Evolutionary conservation across 2,329 filamentous ascomycete species (phyloP), one percentile per base, ranked within the genome.

Genomic region (Colletotrichum noveboracense): DNA sequence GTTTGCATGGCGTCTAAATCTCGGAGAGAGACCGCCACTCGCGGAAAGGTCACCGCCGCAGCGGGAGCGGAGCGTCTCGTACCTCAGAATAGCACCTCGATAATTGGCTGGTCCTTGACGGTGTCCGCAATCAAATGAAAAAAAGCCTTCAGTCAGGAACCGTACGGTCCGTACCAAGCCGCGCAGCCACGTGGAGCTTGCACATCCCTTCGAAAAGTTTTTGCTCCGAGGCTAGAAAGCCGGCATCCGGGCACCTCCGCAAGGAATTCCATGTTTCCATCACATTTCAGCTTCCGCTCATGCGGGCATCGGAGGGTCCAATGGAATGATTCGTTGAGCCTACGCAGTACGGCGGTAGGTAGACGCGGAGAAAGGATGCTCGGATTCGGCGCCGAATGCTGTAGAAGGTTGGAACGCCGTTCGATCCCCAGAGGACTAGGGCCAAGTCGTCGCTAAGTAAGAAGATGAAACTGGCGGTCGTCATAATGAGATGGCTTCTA

Each of bases 321-420:
- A 52, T 66, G 21, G 32, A 58, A 68, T 21, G 30, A 16, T 52
- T 52, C n/a, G 10, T 18, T 56, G 38, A 28, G 28, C 38, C 55
- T 10, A 34, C 32, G 32, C 32, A 34, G 7, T n/a, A n/a, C n/a
- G n/a, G n/a, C n/a, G n/a, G n/a, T 36, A 55, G 34, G 34, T 32
- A 8, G 36, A 66, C 21, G 24, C 61, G 26, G 28, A 26, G 52
- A 43, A 30, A 24, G 30, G 18, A 52, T 64, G 10, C 32, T 52
- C 55, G 24, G 28, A 32, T 58, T 66, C 68, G 60, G 72, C 21
- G 52, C 67, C 61, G 52, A 66, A 55, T 38, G 61, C 67, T 66
- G 52, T 66, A 66, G 61, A 72, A 75, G 62, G 72, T 56, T 64
- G 62, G 38, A 64, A 48, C 52, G 32, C 62, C 68, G 61, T 66